Evolutionary conservation across 2,329 filamentous ascomycete species (phyloP).

Genomic region (Penicillium sp.): DNA sequence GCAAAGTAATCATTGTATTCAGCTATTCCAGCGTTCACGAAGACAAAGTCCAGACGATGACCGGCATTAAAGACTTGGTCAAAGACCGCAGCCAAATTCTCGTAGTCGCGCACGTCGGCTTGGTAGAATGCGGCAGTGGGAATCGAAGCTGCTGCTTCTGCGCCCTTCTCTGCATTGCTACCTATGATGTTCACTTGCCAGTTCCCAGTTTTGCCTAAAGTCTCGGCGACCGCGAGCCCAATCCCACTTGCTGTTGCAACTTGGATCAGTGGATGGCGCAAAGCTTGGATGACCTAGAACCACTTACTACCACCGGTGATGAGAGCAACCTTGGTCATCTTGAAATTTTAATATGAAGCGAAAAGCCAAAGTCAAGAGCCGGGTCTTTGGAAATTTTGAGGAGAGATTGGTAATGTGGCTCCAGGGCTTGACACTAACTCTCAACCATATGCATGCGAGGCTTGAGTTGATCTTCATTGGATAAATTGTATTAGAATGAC

Average conservation of each 20-base stretch:
- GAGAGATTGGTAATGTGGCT: too few relatives aligned
- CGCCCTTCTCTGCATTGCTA: constrained; percentile 37
- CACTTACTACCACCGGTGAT: constrained; percentile 16
- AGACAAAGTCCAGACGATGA: constrained; percentile 51
- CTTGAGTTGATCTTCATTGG: background rate
- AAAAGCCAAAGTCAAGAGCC: background rate
- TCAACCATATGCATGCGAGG: background rate
- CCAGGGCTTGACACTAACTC: background rate
- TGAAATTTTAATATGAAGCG: background rate
- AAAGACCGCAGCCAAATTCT: constrained; percentile 36
- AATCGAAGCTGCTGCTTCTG: constrained; percentile 27
- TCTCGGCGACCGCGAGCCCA: constrained; percentile 46
- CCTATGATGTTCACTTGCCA: constrained; percentile 47
- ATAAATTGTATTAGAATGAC: background rate
- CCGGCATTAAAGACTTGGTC: constrained; percentile 39
- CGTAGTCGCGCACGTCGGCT: constrained; percentile 42
- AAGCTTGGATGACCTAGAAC: background rate
- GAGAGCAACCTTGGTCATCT: constrained; percentile 6
- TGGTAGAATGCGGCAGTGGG: constrained; percentile 41
- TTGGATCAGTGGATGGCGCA: background rate
- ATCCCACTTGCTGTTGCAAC: constrained; percentile 42
- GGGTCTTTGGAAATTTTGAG: too few relatives aligned
- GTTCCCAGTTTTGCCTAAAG: constrained; percentile 36
- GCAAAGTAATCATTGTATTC: constrained; percentile 45
- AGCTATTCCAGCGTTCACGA: constrained; percentile 53